A percentile compares a stretch with the other conserved stretches of the same genome.
These are phyloP conservation scores for Fusarium circinatum DNA, from an alignment of 2,329 filamentous ascomycete genomes.

Conservation along the genomic window DNA sequence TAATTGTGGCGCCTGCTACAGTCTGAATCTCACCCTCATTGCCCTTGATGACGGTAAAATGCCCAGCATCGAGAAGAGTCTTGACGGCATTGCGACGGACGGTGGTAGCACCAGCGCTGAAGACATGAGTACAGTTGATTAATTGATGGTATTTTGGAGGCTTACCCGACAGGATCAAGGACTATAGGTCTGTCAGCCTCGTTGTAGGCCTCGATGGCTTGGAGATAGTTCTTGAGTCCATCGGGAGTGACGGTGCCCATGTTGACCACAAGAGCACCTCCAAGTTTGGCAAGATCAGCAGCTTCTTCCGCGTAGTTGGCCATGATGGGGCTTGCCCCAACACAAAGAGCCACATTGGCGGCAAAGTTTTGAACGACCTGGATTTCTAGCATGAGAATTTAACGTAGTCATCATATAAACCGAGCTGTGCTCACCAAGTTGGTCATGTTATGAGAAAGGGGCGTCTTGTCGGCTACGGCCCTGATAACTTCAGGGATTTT, in stretches of 20 bases:
- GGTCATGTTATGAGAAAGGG: conserved; percentile 96
- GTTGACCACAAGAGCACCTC: conserved; percentile 86
- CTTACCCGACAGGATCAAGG: conserved; percentile 86
- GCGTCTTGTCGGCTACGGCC: conserved; percentile 70
- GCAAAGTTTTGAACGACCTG: conserved; percentile 90
- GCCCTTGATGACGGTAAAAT: conserved; percentile 91
- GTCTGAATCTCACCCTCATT: conserved; percentile 90
- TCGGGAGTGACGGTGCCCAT: conserved; percentile 92
- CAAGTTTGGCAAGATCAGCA: conserved; percentile 78
- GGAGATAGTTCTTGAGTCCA: conserved; percentile 74
- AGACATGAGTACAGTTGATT: neutral
- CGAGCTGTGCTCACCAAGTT: conserved; percentile 70
- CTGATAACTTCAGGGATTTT: conserved; percentile 62
- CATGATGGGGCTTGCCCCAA: conserved; percentile 95
- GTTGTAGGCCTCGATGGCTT: conserved; percentile 86
- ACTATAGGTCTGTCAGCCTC: conserved; percentile 77
- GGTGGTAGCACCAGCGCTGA: conserved; percentile 78
- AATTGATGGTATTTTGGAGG: conserved; percentile 7
- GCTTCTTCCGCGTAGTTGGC: conserved; percentile 87
- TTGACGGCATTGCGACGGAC: conserved; percentile 78
- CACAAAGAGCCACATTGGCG: conserved; percentile 85
- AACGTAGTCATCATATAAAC: too few relatives aligned
- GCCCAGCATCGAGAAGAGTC: conserved; percentile 76
- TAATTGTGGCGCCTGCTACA: conserved; percentile 65
- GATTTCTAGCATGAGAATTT: neutral